phyloP scores from a whole-genome alignment of 1,284 basidiomycete species.

The Heterobasidion annosum region DNA sequence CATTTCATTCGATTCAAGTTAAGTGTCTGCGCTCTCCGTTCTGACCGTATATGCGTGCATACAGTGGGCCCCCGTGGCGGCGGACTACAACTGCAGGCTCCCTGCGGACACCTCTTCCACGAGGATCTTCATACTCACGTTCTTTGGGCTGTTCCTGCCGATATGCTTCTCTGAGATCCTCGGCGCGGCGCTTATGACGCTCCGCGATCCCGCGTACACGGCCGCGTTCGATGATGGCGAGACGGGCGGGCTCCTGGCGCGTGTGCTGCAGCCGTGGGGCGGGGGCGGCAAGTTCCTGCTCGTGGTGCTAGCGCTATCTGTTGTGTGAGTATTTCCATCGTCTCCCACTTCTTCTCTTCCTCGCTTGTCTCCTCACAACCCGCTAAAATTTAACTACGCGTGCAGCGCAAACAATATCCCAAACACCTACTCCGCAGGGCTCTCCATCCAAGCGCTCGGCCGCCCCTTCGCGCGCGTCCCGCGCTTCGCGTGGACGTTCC shows the following conservation, averaged over 20 bases:
- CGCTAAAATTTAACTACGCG: background rate
- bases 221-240: background rate
- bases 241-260: background rate
- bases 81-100: background rate
- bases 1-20: too few relatives aligned
- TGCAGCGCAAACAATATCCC: background rate
- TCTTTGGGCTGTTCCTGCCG: background rate
- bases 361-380: background rate
- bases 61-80: background rate
- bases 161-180: background rate
- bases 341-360: background rate
- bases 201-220: background rate
- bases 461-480: background rate
- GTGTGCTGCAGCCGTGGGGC: background rate
- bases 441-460: background rate
- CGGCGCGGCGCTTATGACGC: background rate
- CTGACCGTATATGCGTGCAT: too few relatives aligned
- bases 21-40: too few relatives aligned
- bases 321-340: background rate
- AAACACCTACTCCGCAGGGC: background rate
- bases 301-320: background rate
- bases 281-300: background rate
- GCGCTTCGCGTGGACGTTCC: background rate
- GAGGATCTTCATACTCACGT: background rate
- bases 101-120: background rate